Evolutionary conservation across 768 basidiomycete genomes (phyloP).

Genomic region (Heimioporus sp.): DNA sequence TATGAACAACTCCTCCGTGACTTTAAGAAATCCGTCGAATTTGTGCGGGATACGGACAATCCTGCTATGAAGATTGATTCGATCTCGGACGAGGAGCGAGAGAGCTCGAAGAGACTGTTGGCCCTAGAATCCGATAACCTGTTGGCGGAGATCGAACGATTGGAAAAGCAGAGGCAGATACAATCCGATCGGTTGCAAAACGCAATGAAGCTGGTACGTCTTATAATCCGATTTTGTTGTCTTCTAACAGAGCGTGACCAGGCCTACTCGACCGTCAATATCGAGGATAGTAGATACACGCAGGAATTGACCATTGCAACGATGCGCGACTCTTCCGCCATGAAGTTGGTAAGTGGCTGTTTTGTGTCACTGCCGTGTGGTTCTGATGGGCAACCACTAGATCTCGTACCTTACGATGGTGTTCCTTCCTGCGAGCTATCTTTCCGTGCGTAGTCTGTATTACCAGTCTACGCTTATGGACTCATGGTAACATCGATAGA

Average conservation of each 20-base stretch:
- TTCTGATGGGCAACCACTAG: slow-evolving; percentile 21
- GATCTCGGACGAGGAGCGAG: slow-evolving; percentile 7
- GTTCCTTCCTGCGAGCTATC: slow-evolving; percentile 56
- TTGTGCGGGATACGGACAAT: slow-evolving; percentile 48
- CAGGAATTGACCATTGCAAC: slow-evolving; percentile 47
- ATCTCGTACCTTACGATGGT: slow-evolving; percentile 61
- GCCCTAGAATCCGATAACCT: slow-evolving; percentile 18
- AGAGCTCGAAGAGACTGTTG: slow-evolving; percentile 11
- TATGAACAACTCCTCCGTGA: slow-evolving; percentile 54
- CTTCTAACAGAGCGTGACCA: slow-evolving; percentile 18
- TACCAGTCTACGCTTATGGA: no score
- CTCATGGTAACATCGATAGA: slow-evolving; percentile 24
- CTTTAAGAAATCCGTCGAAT: slow-evolving; percentile 50
- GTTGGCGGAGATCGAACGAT: slow-evolving; percentile 45
- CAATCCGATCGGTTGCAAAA: slow-evolving; percentile 30
- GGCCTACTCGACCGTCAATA: slow-evolving; percentile 62
- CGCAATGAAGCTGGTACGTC: slow-evolving; percentile 30
- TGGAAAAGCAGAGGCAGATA: slow-evolving; percentile 26
- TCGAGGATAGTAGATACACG: slow-evolving; percentile 54
- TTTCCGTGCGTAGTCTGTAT: slow-evolving; percentile 19
- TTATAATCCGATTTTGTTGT: background rate
- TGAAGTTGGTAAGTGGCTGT: slow-evolving; percentile 28
- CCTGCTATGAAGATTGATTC: slow-evolving; percentile 39
- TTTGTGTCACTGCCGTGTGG: background rate
- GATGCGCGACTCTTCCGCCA: slow-evolving; percentile 39